phyloP scores from a whole-genome alignment of 768 basidiomycete genomes.

The Phylloporus rhodoxanthus region DNA sequence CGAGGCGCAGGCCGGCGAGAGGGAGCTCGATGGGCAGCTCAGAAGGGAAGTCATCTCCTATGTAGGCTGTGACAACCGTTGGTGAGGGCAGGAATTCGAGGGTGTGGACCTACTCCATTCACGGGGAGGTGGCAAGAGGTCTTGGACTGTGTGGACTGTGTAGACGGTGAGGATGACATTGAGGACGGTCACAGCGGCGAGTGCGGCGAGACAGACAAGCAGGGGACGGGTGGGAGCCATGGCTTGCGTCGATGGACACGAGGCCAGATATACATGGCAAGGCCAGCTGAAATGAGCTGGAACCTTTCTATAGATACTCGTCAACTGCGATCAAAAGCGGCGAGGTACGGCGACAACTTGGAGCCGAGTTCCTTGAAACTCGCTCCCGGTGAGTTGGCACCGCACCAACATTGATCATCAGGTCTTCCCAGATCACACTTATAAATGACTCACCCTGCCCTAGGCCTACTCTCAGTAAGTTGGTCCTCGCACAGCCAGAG shows the following conservation, averaged over 20 bases:
- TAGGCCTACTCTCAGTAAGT: too few species aligned
- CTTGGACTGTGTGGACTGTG: constrained; percentile 10
- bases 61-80: constrained; percentile 17
- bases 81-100: neutral
- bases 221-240: constrained; percentile 5
- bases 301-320: neutral
- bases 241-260: neutral
- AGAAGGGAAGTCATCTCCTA: constrained; percentile 29
- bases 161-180: constrained; percentile 20
- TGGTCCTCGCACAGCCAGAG: too few species aligned
- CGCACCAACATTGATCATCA: too few species aligned
- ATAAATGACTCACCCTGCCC: too few species aligned
- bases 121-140: constrained; percentile 13
- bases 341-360: too few species aligned
- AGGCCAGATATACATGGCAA: neutral
- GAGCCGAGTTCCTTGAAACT: neutral
- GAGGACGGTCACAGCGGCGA: constrained; percentile 18
- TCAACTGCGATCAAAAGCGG: neutral
- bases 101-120: constrained; percentile 20
- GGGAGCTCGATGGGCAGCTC: constrained; percentile 30
- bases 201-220: constrained; percentile 15
- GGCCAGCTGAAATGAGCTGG: neutral
- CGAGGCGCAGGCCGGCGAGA: constrained; percentile 24
- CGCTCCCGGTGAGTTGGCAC: neutral
- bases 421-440: too few species aligned